Conservation (phyloP, 768 basidiomycete genomes). For the Lactifluus subvellereus region DNA sequence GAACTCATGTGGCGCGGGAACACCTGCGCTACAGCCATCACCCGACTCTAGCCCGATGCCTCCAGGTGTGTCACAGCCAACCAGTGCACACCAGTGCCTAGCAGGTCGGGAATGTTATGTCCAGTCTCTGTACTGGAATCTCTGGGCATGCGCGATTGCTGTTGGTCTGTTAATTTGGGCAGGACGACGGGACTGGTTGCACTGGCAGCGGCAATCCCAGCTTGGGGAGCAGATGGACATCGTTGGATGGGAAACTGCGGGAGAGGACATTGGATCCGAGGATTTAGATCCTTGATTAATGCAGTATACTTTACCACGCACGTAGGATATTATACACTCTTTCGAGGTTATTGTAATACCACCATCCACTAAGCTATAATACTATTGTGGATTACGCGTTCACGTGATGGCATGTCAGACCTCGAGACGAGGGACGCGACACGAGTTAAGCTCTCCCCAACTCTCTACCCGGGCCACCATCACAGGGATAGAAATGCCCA, state of each 20-base stretch:
- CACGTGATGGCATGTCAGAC: constrained; percentile 4
- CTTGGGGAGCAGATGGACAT: background rate
- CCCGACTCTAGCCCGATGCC: background rate
- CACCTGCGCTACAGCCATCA: too few species aligned
- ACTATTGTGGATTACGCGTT: background rate
- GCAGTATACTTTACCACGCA: background rate
- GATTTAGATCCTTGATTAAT: background rate
- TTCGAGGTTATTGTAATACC: too few species aligned
- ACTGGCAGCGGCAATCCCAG: constrained; percentile 2
- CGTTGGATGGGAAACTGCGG: constrained; percentile 17
- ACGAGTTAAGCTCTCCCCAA: background rate
- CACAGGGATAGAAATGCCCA: constrained; percentile 9
- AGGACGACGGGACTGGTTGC: constrained; percentile 25
- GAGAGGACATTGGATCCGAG: constrained; percentile 6
- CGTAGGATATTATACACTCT: too few species aligned
- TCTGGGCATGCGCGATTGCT: constrained; percentile 25
- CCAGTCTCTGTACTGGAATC: constrained; percentile 24
- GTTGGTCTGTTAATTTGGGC: constrained; percentile 26
- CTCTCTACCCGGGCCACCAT: background rate
- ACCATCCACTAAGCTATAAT: too few species aligned
- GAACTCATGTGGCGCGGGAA: too few species aligned
- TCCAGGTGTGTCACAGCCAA: background rate
- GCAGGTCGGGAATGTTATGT: constrained; percentile 28
- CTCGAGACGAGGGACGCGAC: background rate
- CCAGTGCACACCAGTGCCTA: constrained; percentile 22